Evolutionary conservation across 1,284 basidiomycete species (phyloP).

Genomic region (Peniophora sp.): DNA sequence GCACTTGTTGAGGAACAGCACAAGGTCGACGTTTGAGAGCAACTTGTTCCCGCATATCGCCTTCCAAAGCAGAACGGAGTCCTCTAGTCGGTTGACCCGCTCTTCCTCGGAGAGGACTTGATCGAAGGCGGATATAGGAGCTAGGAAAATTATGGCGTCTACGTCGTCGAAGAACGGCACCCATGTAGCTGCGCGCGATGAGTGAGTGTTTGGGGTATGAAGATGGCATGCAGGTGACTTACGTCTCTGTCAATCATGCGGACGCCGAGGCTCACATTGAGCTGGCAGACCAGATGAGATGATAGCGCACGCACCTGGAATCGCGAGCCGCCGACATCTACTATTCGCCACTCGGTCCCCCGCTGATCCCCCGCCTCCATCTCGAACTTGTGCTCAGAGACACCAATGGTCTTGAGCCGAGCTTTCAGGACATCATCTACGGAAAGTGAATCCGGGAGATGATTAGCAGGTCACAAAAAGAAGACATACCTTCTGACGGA

Average conservation of each 20-base stretch:
- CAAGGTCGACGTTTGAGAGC: constrained; percentile 62
- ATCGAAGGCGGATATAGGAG: constrained; percentile 74
- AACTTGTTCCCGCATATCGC: constrained; percentile 68
- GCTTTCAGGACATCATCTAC: constrained; percentile 55
- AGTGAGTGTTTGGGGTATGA: constrained; percentile 2
- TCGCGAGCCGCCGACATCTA: constrained; percentile 72
- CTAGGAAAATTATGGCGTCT: constrained; percentile 75
- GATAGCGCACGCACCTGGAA: constrained; percentile 46
- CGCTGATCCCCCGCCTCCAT: constrained; percentile 69
- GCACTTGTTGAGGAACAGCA: constrained; percentile 77
- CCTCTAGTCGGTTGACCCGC: constrained; percentile 67
- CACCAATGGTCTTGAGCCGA: constrained; percentile 57
- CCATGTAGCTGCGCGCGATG: constrained; percentile 43
- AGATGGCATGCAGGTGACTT: constrained; percentile 12
- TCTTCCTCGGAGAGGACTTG: constrained; percentile 66
- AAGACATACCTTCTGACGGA: constrained; percentile 57
- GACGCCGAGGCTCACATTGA: background rate
- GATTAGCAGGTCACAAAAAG: constrained; percentile 4
- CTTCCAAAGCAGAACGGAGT: constrained; percentile 76
- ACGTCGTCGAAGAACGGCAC: constrained; percentile 72
- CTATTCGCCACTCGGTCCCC: constrained; percentile 72
- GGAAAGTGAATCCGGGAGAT: background rate
- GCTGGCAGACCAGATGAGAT: background rate
- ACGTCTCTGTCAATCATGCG: constrained; percentile 20
- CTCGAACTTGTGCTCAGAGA: constrained; percentile 71